These are phyloP conservation scores for Amaranthus palmeri DNA, from an alignment of 148 eudicot genomes.

Conservation along the genomic window DNA sequence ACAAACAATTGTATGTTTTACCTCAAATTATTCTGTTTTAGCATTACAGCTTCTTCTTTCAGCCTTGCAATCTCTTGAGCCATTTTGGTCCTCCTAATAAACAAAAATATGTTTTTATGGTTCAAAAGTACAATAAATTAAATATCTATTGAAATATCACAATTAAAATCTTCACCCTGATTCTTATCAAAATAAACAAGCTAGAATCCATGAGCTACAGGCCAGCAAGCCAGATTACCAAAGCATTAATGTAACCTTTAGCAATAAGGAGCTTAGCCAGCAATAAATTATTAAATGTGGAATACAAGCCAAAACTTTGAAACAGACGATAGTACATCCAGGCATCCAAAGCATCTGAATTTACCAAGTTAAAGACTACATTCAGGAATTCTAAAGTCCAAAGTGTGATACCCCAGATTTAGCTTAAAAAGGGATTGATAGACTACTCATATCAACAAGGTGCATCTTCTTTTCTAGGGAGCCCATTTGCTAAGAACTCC, in stretches of 20 bases:
- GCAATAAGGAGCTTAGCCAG: background rate
- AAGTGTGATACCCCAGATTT: no score
- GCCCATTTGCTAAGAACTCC: no score
- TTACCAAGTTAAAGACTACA: no score
- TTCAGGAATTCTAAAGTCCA: no score
- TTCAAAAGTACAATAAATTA: background rate
- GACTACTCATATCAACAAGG: no score
- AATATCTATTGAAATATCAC: background rate
- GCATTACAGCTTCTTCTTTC: constrained; percentile 77
- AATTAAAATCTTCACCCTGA: background rate
- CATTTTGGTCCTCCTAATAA: constrained; percentile 84
- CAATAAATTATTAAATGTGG: no score
- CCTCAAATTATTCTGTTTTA: constrained; percentile 58
- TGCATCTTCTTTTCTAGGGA: no score
- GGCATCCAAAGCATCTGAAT: background rate
- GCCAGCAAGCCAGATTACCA: no score
- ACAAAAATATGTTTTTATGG: constrained; percentile 6
- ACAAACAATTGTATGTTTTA: constrained; percentile 10
- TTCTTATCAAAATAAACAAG: background rate
- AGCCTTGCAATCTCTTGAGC: constrained; percentile 83
- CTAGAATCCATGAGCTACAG: background rate
- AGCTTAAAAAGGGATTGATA: no score
- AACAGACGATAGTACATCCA: background rate
- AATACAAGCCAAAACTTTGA: background rate
- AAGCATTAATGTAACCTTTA: background rate